These are phyloP conservation scores for Saururus chinensis DNA, from an alignment of 164 flowering plant genomes.

Conservation along the genomic window DNA sequence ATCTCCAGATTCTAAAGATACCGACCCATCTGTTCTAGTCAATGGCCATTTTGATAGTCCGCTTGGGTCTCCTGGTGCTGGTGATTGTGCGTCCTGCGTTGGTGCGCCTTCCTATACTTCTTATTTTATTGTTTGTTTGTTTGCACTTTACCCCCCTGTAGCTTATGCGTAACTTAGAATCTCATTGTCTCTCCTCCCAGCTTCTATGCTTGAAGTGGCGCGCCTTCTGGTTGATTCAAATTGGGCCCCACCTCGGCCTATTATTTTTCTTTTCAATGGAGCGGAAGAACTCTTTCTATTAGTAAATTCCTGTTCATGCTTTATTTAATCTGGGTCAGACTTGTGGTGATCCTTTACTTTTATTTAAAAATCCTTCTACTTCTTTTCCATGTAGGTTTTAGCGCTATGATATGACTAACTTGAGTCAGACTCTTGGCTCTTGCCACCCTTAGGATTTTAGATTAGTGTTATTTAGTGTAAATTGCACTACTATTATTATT, in stretches of 20 bases:
- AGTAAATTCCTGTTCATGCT: conserved; percentile 34
- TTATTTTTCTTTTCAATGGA: conserved; percentile 91
- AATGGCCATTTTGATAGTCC: conserved; percentile 97
- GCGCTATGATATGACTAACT: too few relatives aligned
- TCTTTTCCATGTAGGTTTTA: too few relatives aligned
- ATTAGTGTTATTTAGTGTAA: too few relatives aligned
- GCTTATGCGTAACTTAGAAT: background rate
- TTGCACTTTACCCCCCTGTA: background rate
- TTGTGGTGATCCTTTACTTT: background rate
- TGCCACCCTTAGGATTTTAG: too few relatives aligned
- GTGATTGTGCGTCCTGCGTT: conserved; percentile 97
- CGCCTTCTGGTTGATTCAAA: conserved; percentile 69
- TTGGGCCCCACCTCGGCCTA: conserved; percentile 78
- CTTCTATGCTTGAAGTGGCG: conserved; percentile 85
- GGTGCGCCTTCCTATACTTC: conserved; percentile 37
- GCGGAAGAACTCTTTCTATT: conserved; percentile 97
- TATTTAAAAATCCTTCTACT: too few relatives aligned
- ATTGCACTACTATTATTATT: too few relatives aligned
- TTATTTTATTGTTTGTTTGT: background rate
- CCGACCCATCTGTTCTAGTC: conserved; percentile 66
- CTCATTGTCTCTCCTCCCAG: conserved; percentile 22
- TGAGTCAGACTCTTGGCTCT: too few relatives aligned
- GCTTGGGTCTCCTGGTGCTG: conserved; percentile 95
- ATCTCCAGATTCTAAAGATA: conserved; percentile 51
- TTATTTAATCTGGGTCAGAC: background rate